phyloP scores from a whole-genome alignment of 352 stramenopile genomes.

The Peronospora belbahrii region DNA sequence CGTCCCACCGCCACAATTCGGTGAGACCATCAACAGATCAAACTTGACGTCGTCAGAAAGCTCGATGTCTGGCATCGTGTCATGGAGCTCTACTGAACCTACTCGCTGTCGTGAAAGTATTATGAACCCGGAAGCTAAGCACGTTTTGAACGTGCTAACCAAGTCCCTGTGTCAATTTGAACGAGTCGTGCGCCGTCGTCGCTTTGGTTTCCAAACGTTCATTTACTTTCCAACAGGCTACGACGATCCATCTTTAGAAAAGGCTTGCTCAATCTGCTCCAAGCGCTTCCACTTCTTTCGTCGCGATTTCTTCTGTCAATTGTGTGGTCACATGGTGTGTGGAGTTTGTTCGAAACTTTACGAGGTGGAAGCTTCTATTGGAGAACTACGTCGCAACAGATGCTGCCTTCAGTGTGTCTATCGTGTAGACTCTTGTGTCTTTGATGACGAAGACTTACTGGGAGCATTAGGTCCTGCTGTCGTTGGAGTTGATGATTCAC shows the following conservation, averaged over 20 bases:
- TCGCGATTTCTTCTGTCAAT: conserved; percentile 43
- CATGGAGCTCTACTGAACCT: not conserved
- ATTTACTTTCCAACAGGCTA: conserved; percentile 47
- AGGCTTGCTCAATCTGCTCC: conserved; percentile 39
- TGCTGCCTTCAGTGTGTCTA: conserved; percentile 43
- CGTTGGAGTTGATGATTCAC: conserved; percentile 34
- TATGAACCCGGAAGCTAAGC: conserved; percentile 42
- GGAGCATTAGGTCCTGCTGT: conserved; percentile 35
- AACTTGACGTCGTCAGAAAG: not conserved
- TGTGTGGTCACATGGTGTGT: conserved; percentile 49
- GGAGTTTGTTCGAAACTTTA: conserved; percentile 38
- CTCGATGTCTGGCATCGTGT: not conserved
- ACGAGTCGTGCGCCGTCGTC: conserved; percentile 46
- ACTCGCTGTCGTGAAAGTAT: conserved; percentile 22
- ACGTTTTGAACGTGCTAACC: conserved; percentile 38
- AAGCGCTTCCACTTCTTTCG: conserved; percentile 46
- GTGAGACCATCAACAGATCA: not conserved
- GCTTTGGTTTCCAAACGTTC: conserved; percentile 64
- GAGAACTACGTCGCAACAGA: conserved; percentile 38
- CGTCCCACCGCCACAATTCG: not conserved
- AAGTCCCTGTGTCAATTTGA: conserved; percentile 48
- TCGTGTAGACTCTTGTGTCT: conserved; percentile 42
- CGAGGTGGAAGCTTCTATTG: conserved; percentile 41
- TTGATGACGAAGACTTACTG: conserved; percentile 44
- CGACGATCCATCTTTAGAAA: conserved; percentile 18